phyloP scores from a whole-genome alignment of 1,284 basidiomycete species.

The Caloboletus inedulis region DNA sequence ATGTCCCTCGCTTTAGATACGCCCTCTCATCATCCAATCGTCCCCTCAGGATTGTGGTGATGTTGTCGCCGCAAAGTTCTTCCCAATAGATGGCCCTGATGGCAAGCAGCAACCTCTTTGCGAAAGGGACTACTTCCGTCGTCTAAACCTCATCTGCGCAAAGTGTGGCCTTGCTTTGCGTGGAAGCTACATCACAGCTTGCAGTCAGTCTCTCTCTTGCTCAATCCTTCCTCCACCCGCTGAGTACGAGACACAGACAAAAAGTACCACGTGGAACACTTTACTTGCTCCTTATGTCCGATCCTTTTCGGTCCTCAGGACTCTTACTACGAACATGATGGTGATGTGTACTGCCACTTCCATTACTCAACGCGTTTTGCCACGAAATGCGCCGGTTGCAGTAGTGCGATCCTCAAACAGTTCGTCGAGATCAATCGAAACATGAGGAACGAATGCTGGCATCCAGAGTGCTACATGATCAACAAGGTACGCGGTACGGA shows the following conservation, averaged over 20 bases:
- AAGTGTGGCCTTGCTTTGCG: constrained; percentile 93
- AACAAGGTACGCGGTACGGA: constrained; percentile 72
- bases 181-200: constrained; percentile 98
- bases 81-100: constrained; percentile 89
- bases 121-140: constrained; percentile 96
- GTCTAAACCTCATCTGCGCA: constrained; percentile 94
- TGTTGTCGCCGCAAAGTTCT: constrained; percentile 98
- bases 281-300: constrained; percentile 96
- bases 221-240: neutral
- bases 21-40: constrained; percentile 4
- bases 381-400: constrained; percentile 97
- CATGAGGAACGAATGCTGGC: constrained; percentile 98
- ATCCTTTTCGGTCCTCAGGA: constrained; percentile 97
- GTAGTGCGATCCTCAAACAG: constrained; percentile 98
- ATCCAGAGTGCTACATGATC: constrained; percentile 99
- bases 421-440: constrained; percentile 99
- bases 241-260: constrained; percentile 60
- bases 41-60: constrained; percentile 84
- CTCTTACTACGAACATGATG: constrained; percentile 98
- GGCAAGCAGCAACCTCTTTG: constrained; percentile 91
- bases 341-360: constrained; percentile 94
- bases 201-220: constrained; percentile 65
- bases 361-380: constrained; percentile 99
- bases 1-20: constrained; percentile 31
- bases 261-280: constrained; percentile 99